These are phyloP conservation scores for Aureobasidium sp. DNA, from an alignment of 2,329 filamentous ascomycete genomes.

Conservation along the genomic window DNA sequence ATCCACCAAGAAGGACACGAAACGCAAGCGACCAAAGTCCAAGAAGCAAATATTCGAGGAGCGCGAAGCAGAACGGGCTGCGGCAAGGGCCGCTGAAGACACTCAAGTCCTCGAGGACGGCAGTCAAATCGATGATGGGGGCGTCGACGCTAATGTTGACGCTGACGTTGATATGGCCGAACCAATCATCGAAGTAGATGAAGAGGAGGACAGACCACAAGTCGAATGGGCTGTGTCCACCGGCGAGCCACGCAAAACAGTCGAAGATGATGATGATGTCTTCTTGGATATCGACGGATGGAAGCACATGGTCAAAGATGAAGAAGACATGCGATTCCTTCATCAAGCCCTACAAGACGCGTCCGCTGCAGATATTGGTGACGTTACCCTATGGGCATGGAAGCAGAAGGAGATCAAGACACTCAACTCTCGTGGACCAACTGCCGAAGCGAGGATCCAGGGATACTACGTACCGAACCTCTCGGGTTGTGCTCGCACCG, in stretches of 20 bases:
- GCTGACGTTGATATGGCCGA: slow-evolving; percentile 39
- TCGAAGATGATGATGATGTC: slow-evolving; percentile 58
- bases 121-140: slow-evolving; percentile 30
- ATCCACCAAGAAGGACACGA: slow-evolving; percentile 39
- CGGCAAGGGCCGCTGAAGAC: slow-evolving; percentile 26
- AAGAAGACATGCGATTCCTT: slow-evolving; percentile 57
- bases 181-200: slow-evolving; percentile 28
- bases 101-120: slow-evolving; percentile 27
- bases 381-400: slow-evolving; percentile 60
- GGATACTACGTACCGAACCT: slow-evolving; percentile 78
- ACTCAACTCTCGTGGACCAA: slow-evolving; percentile 55
- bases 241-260: slow-evolving; percentile 54
- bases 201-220: slow-evolving; percentile 45
- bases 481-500: slow-evolving; percentile 81
- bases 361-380: slow-evolving; percentile 45
- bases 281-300: slow-evolving; percentile 65
- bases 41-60: slow-evolving; percentile 73
- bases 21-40: slow-evolving; percentile 59
- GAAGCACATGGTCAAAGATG: slow-evolving; percentile 61
- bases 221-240: slow-evolving; percentile 56
- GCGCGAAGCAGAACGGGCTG: slow-evolving; percentile 50
- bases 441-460: slow-evolving; percentile 48
- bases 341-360: slow-evolving; percentile 44
- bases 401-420: slow-evolving; percentile 66
- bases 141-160: slow-evolving; percentile 39